A percentile compares a stretch with the other conserved stretches of the same genome.
Evolutionary conservation across 176 grass and related monocot species (phyloP).

Genomic region (Tillandsia fasciculata): DNA sequence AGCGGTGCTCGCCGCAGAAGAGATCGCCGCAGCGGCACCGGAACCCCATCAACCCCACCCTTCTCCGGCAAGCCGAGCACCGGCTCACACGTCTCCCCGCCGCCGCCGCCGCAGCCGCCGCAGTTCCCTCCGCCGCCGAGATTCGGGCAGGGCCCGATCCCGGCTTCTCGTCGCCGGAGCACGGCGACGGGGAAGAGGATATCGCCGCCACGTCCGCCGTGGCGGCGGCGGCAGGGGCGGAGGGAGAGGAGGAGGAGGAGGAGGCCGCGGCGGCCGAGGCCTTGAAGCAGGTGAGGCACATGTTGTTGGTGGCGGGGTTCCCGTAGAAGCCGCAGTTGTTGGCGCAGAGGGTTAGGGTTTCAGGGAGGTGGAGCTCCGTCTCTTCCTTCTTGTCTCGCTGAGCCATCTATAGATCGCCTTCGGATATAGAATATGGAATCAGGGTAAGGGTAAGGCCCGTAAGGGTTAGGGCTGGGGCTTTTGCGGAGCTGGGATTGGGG

Average conservation of each 20-base stretch:
- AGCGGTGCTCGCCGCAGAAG: constrained; percentile 85
- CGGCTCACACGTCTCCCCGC: constrained; percentile 44
- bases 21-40: constrained; percentile 82
- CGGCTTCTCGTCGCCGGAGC: constrained; percentile 1
- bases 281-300: constrained; percentile 68
- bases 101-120: not conserved
- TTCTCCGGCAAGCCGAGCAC: constrained; percentile 64
- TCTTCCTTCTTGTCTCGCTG: constrained; percentile 92
- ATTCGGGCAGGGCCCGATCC: not conserved
- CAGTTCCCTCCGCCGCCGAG: not conserved
- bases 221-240: not conserved
- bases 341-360: constrained; percentile 71
- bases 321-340: constrained; percentile 88
- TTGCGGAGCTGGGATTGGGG: constrained; percentile 2
- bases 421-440: not conserved
- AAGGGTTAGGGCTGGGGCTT: not conserved
- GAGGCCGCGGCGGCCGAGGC: constrained; percentile 15
- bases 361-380: constrained; percentile 61
- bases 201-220: not conserved
- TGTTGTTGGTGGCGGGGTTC: constrained; percentile 65
- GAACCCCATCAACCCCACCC: constrained; percentile 74
- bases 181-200: not conserved
- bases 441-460: not conserved
- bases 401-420: constrained; percentile 31
- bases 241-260: not conserved